Evolutionary conservation across 352 stramenopile genomes (phyloP).

Genomic region (Globisporangium echinulatum): DNA sequence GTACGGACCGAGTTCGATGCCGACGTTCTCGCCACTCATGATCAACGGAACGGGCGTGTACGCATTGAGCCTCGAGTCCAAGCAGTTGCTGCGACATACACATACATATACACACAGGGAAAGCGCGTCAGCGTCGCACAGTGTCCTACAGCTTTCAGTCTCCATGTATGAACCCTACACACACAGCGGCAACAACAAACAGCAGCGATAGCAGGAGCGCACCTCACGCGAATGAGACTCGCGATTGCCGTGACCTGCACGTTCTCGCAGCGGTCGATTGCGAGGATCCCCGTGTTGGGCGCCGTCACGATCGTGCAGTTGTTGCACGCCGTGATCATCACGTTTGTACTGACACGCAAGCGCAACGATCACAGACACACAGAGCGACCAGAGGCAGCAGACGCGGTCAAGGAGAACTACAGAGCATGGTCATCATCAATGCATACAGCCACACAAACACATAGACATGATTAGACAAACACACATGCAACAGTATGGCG

Average conservation of each 20-base stretch:
- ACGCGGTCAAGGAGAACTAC: conserved; percentile 34
- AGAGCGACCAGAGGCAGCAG: conserved; percentile 8
- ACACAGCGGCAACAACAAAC: too few species aligned
- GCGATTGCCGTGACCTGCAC: conserved; percentile 85
- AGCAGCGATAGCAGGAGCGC: conserved; percentile 1
- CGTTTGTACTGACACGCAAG: conserved; percentile 48
- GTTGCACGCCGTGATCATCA: conserved; percentile 90
- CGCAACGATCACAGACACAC: too few species aligned
- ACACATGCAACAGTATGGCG: conserved; percentile 1
- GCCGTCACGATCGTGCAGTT: conserved; percentile 95
- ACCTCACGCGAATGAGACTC: conserved; percentile 85
- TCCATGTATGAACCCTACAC: too few species aligned
- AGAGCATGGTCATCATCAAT: not conserved
- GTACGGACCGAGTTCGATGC: conserved; percentile 93
- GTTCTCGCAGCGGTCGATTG: conserved; percentile 93
- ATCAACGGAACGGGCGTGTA: conserved; percentile 91
- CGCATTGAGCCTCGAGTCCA: conserved; percentile 88
- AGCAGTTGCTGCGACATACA: conserved; percentile 78
- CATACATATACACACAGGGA: not conserved
- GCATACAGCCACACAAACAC: conserved; percentile 2
- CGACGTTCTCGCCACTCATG: conserved; percentile 93
- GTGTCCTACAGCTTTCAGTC: not conserved
- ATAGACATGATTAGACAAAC: not conserved
- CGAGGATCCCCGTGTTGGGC: conserved; percentile 89
- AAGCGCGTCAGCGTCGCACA: not conserved